phyloP scores from a whole-genome alignment of 2,329 filamentous ascomycete genomes.

The Colletotrichum neosansevieriae region DNA sequence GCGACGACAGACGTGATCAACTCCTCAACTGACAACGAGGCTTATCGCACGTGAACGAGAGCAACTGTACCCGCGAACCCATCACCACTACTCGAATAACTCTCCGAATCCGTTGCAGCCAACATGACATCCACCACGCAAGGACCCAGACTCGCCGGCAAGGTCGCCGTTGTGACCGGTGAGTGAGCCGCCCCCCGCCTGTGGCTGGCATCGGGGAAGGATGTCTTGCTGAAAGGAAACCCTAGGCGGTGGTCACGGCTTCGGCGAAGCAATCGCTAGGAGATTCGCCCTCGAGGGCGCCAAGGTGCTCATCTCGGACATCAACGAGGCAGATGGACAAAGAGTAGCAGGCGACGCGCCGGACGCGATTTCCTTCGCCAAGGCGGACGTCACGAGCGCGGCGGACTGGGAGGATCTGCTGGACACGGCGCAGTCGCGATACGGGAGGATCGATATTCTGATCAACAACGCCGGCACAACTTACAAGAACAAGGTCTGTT shows the following conservation, averaged over 20 bases:
- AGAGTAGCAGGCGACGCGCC: conserved; percentile 52
- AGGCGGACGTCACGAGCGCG: conserved; percentile 63
- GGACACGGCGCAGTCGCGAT: conserved; percentile 57
- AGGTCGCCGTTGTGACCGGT: conserved; percentile 31
- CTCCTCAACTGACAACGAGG: no score
- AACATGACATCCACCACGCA: conserved; percentile 8
- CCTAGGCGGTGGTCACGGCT: conserved; percentile 56
- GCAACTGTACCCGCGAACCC: no score
- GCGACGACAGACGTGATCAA: neutral
- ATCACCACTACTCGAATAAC: no score
- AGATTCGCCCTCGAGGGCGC: conserved; percentile 71
- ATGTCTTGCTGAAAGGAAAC: neutral
- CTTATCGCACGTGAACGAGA: no score
- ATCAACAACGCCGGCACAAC: conserved; percentile 72
- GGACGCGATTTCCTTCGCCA: conserved; percentile 51
- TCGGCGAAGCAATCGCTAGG: conserved; percentile 71
- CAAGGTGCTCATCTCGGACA: conserved; percentile 72
- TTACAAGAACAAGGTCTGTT: conserved; percentile 64
- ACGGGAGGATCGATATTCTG: conserved; percentile 67
- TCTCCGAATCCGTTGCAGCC: neutral
- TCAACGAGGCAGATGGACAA: conserved; percentile 65
- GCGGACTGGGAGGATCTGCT: conserved; percentile 67
- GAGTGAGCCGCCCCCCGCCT: neutral
- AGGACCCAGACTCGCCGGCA: conserved; percentile 27
- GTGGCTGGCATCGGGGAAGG: no score